These are phyloP conservation scores for Aspergillus nidulans DNA, from an alignment of 495 filamentous ascomycete genomes.

Conservation along the genomic window DNA sequence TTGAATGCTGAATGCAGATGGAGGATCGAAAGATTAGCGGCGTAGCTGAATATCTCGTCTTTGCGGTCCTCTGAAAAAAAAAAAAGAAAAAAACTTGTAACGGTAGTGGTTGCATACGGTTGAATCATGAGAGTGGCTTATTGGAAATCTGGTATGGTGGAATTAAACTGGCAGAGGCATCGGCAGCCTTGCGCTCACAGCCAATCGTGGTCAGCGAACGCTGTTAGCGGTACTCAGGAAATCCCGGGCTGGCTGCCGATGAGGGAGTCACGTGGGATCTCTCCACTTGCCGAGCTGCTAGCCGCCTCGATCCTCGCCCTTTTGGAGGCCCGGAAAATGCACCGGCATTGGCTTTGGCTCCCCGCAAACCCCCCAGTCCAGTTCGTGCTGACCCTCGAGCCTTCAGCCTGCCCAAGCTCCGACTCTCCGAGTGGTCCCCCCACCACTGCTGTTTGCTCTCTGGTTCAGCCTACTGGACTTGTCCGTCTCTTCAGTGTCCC, in stretches of 20 bases:
- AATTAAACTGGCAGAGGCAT: constrained; percentile 2
- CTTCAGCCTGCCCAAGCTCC: background rate
- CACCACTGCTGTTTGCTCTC: background rate
- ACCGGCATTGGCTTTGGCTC: constrained; percentile 25
- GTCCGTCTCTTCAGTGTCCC: constrained; percentile 9
- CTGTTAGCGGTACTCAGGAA: background rate
- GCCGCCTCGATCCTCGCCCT: constrained; percentile 14
- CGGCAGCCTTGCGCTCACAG: background rate
- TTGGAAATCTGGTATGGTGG: background rate
- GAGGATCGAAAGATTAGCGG: no score
- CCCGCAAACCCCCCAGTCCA: constrained; percentile 12
- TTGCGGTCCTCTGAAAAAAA: no score
- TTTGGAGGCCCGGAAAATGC: constrained; percentile 19
- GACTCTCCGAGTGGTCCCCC: background rate
- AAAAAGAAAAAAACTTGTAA: no score
- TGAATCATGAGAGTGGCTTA: no score
- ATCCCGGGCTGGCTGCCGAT: constrained; percentile 18
- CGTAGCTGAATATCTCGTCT: no score
- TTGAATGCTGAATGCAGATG: no score
- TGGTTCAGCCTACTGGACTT: background rate
- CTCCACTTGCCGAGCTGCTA: constrained; percentile 34
- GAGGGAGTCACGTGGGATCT: constrained; percentile 21
- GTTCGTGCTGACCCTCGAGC: background rate
- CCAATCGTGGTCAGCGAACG: constrained; percentile 9
- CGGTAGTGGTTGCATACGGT: no score